Evolutionary conservation across 805 yeast species (phyloP), one percentile per base, ranked within the genome.

Genomic region (Candida yuanshanica): DNA sequence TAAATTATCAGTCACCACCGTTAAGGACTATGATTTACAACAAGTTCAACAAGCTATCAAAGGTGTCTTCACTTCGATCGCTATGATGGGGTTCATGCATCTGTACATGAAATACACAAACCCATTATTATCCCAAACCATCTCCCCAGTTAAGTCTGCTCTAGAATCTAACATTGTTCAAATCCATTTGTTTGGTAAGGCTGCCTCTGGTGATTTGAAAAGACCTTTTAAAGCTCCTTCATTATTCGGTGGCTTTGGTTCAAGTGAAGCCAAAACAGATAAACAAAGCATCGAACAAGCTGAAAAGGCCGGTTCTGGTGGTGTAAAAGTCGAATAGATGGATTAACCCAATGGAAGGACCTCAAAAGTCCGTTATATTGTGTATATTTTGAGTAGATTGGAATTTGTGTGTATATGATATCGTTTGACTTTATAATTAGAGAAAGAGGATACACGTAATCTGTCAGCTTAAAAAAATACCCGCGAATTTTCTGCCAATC

Each of bases 21-120:
- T 89, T 50, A 87, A 80, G 72, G 96, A 93, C 55, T 93, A 93
- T 72, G 99, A 93, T 66, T 76, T 90, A 63, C 75, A 80, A 60
- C 96, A 91, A 70, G 75, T 91, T 47, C 80, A 85, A 64, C 46
- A 77, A 39, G 81, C 88, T 45, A 75, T 90, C 65, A 88, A 85
- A 68, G 79, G 95, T 50, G 77, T 88, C 52, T 81, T 83, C 74
- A 85, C 95, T 49, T 84, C 95, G 50, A 62, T 90, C 53, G 96
- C 95, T 56, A 88, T 93, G 95, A 90, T 93, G 90, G 95, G 83
- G 20, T 85, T 91, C 81, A 90, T 91, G 98, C 99, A 93, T 68
- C 60, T 93, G 48, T 91, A 91, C 79, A 79, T 93, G 95, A 84
- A 88, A 68, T 93, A 88, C 75, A 89, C 97, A 65, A 89, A 93